Base-by-base conservation (phyloP, 371 early-diverging fungal species). In the Actinomortierella ambigua region DNA sequence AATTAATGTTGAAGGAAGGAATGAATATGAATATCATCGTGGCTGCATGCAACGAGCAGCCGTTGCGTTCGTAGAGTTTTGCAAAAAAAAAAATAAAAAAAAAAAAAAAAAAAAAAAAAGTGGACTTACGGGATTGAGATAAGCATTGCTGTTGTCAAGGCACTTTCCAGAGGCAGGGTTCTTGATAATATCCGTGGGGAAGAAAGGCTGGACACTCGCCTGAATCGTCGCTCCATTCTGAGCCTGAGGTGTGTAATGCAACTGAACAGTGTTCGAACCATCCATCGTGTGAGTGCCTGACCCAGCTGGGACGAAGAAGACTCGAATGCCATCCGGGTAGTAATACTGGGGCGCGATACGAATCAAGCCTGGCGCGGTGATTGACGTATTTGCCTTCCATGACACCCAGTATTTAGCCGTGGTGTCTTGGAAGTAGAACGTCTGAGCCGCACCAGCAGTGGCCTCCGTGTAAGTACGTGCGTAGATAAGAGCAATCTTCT, bases 401-500 rank as follows among this genome's bases (percentile, higher is more conserved):
- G 73, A 66, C 24, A 71, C 73, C 73, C 73, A 71, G 56, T 71
- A 71, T 54, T 71, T 71, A 50, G 60, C 67, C 1, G 73, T 71
- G 15, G 49, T 48, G 24, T 71, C 73, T 26, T 71, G 66, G 59
- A 71, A 71, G 60, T 71, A 71, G 14, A 66, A 48, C 1, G 66
- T 56, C 63, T 66, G 65, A 20, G 73, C 51, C 14, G 41, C 59
- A 14, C 80, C 80, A 7, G 79, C 79, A 0, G 79, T 68, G 3
- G 80, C 80, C 42, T 77, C 60, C 34, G 75, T 77, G 58, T 80
- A 80, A 13, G 77, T 63, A 4, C 80, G 78, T 18, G 77, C 77
- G 50, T 80, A 80, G 22, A 69, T 47, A 3, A 59, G 57, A 0
- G 77, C 63, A 27, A 80, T 23, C 7, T 63, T 59, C 0, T 78